These are phyloP conservation scores for Aureoboletus auriporus DNA, from an alignment of 768 basidiomycete species.

Conservation along the genomic window DNA sequence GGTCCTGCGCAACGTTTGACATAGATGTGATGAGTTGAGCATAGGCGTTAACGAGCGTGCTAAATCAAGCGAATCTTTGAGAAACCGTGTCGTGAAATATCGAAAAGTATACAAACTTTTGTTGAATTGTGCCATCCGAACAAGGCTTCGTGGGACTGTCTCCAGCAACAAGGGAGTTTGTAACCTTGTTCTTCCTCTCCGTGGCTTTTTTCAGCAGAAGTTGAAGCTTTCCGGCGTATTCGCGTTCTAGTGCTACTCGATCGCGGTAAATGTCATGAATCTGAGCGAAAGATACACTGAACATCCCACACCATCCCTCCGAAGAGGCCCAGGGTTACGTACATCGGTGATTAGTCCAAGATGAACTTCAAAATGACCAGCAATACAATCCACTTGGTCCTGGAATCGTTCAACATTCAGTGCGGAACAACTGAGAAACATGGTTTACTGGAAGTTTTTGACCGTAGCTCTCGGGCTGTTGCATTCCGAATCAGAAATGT, in stretches of 20 bases:
- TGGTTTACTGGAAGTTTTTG: slow-evolving; percentile 48
- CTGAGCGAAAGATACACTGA: slow-evolving; percentile 33
- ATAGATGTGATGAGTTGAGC: slow-evolving; percentile 62
- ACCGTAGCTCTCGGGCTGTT: slow-evolving; percentile 39
- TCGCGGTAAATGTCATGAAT: slow-evolving; percentile 71
- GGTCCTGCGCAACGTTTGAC: slow-evolving; percentile 60
- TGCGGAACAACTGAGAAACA: slow-evolving; percentile 1
- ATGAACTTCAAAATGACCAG: slow-evolving; percentile 55
- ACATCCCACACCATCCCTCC: background rate
- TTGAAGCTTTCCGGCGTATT: slow-evolving; percentile 73
- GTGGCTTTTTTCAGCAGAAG: slow-evolving; percentile 58
- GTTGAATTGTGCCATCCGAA: slow-evolving; percentile 46
- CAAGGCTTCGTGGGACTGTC: slow-evolving; percentile 62
- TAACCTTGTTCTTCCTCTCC: slow-evolving; percentile 67
- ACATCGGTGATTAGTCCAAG: slow-evolving; percentile 66
- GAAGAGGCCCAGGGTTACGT: slow-evolving; percentile 19
- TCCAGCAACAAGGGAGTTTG: slow-evolving; percentile 55
- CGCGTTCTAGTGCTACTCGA: slow-evolving; percentile 65
- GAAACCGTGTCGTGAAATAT: background rate
- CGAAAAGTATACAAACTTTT: slow-evolving; percentile 43
- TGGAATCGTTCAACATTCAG: slow-evolving; percentile 26
- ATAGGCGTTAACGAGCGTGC: slow-evolving; percentile 73
- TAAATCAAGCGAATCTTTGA: slow-evolving; percentile 29
- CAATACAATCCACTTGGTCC: slow-evolving; percentile 73
- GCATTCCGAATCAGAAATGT: slow-evolving; percentile 6